These are phyloP conservation scores for Hydnum rufescens DNA, from an alignment of 768 basidiomycete genomes.

Conservation along the genomic window DNA sequence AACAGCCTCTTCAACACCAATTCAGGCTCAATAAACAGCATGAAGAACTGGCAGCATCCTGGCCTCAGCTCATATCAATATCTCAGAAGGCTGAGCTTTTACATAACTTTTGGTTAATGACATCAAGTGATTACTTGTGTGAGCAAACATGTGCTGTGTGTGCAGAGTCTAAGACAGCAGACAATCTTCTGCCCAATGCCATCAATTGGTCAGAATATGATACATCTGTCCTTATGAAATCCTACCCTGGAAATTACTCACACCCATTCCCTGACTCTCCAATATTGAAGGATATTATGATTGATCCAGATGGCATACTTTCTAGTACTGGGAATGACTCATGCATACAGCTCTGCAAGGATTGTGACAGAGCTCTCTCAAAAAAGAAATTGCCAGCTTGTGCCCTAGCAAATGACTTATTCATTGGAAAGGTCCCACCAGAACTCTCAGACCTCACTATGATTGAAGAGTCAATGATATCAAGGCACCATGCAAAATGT, in stretches of 20 bases:
- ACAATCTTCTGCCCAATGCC: background rate
- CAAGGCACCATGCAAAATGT: background rate
- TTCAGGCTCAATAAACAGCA: too few relatives aligned
- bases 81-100: too few relatives aligned
- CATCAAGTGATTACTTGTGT: too few relatives aligned
- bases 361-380: background rate
- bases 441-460: background rate
- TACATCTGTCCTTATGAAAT: background rate
- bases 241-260: background rate
- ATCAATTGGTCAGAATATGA: background rate
- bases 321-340: background rate
- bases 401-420: background rate
- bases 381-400: background rate
- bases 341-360: background rate
- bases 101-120: too few relatives aligned
- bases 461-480: background rate
- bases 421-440: background rate
- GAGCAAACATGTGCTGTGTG: background rate
- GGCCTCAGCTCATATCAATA: too few relatives aligned
- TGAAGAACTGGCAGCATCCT: too few relatives aligned
- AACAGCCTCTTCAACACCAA: too few relatives aligned
- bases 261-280: background rate
- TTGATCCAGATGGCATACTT: conserved; percentile 1
- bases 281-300: conserved; percentile 12
- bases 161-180: background rate